Evolutionary conservation across 1,139 yeast species (phyloP), one percentile per base, ranked within the genome.

Genomic region (Kodamaea ohmeri): DNA sequence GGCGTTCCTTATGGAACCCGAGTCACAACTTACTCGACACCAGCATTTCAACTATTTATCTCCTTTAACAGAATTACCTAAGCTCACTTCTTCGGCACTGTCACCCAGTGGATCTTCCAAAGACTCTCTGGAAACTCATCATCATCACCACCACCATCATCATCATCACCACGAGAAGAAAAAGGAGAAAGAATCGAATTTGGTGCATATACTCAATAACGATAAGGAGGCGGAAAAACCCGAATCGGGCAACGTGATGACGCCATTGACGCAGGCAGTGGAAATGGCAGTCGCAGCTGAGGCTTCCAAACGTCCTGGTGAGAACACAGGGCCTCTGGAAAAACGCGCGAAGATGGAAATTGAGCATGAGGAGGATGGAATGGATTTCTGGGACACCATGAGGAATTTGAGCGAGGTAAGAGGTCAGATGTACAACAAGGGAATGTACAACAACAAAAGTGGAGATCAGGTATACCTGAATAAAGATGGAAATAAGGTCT

Each of bases 31-130:
- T 7, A 69, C 74, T 34, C 63, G 90, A 48, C 76, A 68, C 47
- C 80, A 80, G 37, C 92, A 83, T 60, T 83, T 83, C 63, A 83
- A 82, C 53, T 82, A 80, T 51, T 60, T 83, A 25, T 86, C 89
- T 8, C 83, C 89, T 2, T 65, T 81, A 46, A 76, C 82, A 0
- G 83, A 79, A 52, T 80, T 76, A n/a, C 90, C 89, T 0, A 81
- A 78, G 50, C 61, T 83, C 33, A 80, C 71, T 16, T 79, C 86
- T 1, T 78, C 86, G 0, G 67, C 61, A 27, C 58, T 73, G 8
- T 63, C 76, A 16, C 67, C 72, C 0, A 58, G 57, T 3, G 49
- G 55, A 2, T 41, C 54, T 6, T 34, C 49, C 12, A 50, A 41
- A 40, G 48, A 44, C 20, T 31, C 52, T 40, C 34, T 55, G 51